Evolutionary conservation across 2,329 filamentous ascomycete genomes (phyloP), one percentile per base, ranked within the genome.

Genomic region (Aspergillus texensis): DNA sequence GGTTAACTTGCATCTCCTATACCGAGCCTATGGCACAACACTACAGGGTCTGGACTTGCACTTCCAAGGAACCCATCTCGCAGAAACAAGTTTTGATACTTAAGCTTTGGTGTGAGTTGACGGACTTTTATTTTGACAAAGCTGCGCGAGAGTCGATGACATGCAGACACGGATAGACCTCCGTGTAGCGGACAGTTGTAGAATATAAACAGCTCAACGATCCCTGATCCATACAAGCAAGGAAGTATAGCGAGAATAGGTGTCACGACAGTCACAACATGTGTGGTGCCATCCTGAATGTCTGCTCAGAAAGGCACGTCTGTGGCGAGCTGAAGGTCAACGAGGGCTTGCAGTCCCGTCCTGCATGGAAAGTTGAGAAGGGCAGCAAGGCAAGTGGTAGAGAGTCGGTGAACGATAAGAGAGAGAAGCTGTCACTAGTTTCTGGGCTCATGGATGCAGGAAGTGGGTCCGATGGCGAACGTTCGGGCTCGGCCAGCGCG

Each of bases 401-500:
- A n/a, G 48, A 52, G 48, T 52, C 48, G 48, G 48, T 52, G 57
- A 59, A 39, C 45, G 26, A 11, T n/a, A 12, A 26, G 39, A 39
- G 48, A 21, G 26, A 48, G 26, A 30, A 30, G 2, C 12, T 39
- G 43, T 21, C 36, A 43, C 52, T 50, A 32, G 11, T 3, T 57
- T 28, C 19, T 28, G 53, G 26, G 55, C 21, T 48, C 21, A 50
- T 32, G 16, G 32, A 48, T 26, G 24, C 16, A n/a, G 28, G 32
- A 24, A 30, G 52, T 61, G 59, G 53, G 57, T 54, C 43, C 54
- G n/a, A 28, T 50, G 34, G 26, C 21, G 34, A 45, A 24, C n/a
- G 24, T 32, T 34, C 28, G 26, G 28, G 26, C 16, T 64, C 60
- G 45, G 57, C 16, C 62, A 66, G 50, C 57, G 52, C 55, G 54